phyloP scores from a whole-genome alignment of 164 flowering plant species.

The Annona squamosa region DNA sequence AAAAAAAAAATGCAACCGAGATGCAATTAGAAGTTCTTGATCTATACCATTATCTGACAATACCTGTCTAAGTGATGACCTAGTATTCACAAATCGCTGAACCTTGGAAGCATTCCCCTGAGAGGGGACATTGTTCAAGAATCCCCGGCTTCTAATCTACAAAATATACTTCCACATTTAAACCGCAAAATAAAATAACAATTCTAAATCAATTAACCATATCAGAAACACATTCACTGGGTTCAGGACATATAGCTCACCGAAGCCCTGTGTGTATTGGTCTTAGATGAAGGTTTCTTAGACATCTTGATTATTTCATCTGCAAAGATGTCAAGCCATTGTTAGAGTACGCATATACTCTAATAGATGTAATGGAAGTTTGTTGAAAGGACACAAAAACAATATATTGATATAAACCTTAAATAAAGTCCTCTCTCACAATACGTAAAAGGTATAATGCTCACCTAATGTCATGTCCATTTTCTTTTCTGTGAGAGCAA shows the following conservation, averaged over 20 bases:
- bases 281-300: conserved; percentile 29
- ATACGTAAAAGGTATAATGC: background rate
- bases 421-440: too few relatives aligned
- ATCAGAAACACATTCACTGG: background rate
- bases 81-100: conserved; percentile 55
- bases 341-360: background rate
- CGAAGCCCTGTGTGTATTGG: conserved; percentile 41
- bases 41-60: background rate
- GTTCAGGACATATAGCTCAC: conserved; percentile 30
- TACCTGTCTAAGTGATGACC: conserved; percentile 85
- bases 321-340: conserved; percentile 10
- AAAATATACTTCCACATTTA: background rate
- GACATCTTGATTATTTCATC: conserved; percentile 95
- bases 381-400: background rate
- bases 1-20: background rate
- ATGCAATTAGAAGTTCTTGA: background rate
- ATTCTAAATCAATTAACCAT: background rate
- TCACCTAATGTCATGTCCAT: conserved; percentile 87
- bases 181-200: background rate
- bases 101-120: conserved; percentile 38
- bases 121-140: conserved; percentile 21
- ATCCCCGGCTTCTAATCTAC: conserved; percentile 46
- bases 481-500: conserved; percentile 92
- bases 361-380: background rate
- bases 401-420: background rate